Base-by-base conservation (phyloP, 306 rosid species). In the Gastrolobium villosum region DNA sequence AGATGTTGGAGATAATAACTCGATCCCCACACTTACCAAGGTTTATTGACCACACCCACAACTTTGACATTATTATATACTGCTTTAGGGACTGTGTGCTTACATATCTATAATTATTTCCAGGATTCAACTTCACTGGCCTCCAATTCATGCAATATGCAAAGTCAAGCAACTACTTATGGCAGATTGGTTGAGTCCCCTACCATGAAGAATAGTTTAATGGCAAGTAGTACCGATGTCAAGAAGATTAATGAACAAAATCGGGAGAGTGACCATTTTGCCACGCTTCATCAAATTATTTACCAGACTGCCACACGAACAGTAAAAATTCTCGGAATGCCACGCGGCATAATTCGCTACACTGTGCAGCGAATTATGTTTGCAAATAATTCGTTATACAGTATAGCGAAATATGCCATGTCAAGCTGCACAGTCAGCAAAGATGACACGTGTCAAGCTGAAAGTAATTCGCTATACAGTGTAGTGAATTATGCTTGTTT, bases 181-280 rank as follows among this genome's bases (percentile, higher is more conserved):
- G 93, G 91, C 50, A 90, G 82, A 80, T 83, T 92, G 89, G 92
- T 95, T 7, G 92, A 89, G 80, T 88, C 94, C 45, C 80, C 84
- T 46, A 71, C 84, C 43, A 14, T 88, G 55, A 89, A 83, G 83
- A 73, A 82, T 69, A 68, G 76, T 78, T 72, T 78, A 34, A 57
- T 80, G 11, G 70, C 75, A 48, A 84, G 71, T 49, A 54, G 72
- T 76, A 40, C 70, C 63, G 89, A 76, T 56, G 79, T 61, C 4
- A 84, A 65, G 54, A 77, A 78, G 69, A 71, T 56, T 32, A 86
- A 84, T 57, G 89, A 84, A 69, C 56, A 30, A 13, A 85, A 82
- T n/a, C n/a, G n/a, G n/a, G n/a, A n/a, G n/a, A n/a, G n/a, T n/a
- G n/a, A n/a, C n/a, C n/a, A n/a, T n/a, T n/a, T n/a, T n/a, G n/a